phyloP scores from a whole-genome alignment of 768 basidiomycete genomes.

The Boletus coccyginus region DNA sequence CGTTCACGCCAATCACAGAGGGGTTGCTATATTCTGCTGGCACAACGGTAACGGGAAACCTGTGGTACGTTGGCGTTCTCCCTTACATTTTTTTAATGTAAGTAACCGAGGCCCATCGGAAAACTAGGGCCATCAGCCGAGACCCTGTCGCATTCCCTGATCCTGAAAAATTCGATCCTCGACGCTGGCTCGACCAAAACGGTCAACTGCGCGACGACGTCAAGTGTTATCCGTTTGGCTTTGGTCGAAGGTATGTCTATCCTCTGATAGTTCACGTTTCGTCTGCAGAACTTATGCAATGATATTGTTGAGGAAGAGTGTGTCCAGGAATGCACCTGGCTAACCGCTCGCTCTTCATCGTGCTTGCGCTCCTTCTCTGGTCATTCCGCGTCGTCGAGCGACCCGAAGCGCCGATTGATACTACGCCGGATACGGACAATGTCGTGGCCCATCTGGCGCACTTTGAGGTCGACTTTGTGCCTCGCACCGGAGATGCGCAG shows the following conservation, averaged over 20 bases:
- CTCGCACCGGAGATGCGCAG: constrained; percentile 29
- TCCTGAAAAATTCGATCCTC: constrained; percentile 55
- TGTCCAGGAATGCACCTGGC: constrained; percentile 63
- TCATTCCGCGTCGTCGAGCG: constrained; percentile 53
- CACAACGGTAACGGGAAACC: constrained; percentile 16
- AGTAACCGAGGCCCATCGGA: neutral
- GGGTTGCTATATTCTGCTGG: constrained; percentile 23
- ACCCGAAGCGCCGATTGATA: constrained; percentile 51
- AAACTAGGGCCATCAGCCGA: constrained; percentile 46
- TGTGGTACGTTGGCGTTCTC: constrained; percentile 11
- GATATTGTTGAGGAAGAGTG: constrained; percentile 33
- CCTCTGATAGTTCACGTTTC: neutral
- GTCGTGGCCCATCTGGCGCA: constrained; percentile 54
- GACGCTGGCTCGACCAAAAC: constrained; percentile 48
- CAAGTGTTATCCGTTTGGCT: constrained; percentile 50
- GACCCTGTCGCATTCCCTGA: constrained; percentile 56
- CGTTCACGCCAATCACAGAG: constrained; percentile 10
- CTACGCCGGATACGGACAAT: constrained; percentile 48
- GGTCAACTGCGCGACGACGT: constrained; percentile 47
- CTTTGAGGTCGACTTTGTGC: constrained; percentile 55
- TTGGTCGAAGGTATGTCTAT: constrained; percentile 38
- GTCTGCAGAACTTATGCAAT: too few species aligned
- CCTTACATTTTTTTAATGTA: too few species aligned
- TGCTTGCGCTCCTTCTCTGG: constrained; percentile 59
- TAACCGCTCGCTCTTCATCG: constrained; percentile 51